Conservation (phyloP, 805 yeast species). For the fission yeast (Schizosaccharomyces pombe) region DNA sequence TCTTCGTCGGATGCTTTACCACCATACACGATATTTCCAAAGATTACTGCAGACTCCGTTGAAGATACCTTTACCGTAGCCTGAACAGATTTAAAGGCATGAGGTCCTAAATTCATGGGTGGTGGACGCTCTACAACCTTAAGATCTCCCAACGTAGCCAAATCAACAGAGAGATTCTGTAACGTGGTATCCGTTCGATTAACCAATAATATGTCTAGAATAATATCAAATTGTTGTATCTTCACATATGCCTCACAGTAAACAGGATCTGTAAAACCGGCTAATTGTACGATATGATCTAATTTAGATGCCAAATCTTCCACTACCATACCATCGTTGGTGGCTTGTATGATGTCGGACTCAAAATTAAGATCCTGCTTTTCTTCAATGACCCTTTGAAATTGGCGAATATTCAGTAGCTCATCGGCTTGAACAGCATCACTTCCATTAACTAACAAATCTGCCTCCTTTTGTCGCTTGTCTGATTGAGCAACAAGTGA, state of each 20-base stretch:
- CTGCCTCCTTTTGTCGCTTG: constrained; percentile 30
- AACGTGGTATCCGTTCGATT: constrained; percentile 80
- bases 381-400: constrained; percentile 24
- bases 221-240: constrained; percentile 91
- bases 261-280: constrained; percentile 96
- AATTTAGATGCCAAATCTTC: constrained; percentile 44
- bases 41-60: constrained; percentile 93
- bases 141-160: constrained; percentile 87
- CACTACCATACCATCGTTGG: constrained; percentile 23
- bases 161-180: constrained; percentile 77
- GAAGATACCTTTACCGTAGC: constrained; percentile 83
- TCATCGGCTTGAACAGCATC: constrained; percentile 61
- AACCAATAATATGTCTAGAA: constrained; percentile 74
- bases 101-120: constrained; percentile 84
- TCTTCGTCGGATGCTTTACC: constrained; percentile 82
- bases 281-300: constrained; percentile 69
- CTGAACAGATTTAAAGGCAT: constrained; percentile 77
- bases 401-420: constrained; percentile 55
- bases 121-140: constrained; percentile 83
- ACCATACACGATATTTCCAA: constrained; percentile 90
- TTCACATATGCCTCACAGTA: constrained; percentile 92
- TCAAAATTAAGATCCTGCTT: constrained; percentile 24
- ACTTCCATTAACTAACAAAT: constrained; percentile 27
- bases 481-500: constrained; percentile 42
- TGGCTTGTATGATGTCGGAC: constrained; percentile 38